phyloP scores from a whole-genome alignment of 306 rosid genomes.

The Adenanthera pavonina region DNA sequence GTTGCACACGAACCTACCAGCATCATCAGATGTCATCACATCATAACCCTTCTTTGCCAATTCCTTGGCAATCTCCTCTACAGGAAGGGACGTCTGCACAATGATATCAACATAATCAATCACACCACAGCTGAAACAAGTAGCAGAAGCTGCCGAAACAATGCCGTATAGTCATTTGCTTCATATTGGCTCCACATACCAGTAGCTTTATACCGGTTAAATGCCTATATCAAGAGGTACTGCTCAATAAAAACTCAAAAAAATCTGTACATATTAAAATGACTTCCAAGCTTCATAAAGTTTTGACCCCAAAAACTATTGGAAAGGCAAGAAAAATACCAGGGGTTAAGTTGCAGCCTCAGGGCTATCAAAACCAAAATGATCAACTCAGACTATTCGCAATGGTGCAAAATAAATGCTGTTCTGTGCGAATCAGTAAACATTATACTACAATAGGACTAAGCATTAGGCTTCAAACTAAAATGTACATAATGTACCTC shows the following conservation, averaged over 20 bases:
- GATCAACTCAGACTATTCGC: conserved; percentile 31
- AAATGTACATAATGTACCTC: conserved; percentile 62
- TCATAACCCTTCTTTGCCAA: conserved; percentile 76
- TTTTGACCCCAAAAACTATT: background rate
- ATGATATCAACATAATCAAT: conserved; percentile 23
- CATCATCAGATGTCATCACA: conserved; percentile 90
- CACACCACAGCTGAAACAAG: conserved; percentile 7
- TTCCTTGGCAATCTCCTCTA: conserved; percentile 77
- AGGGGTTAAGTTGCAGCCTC: background rate
- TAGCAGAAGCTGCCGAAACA: background rate
- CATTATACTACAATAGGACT: conserved; percentile 4
- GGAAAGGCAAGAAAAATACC: conserved; percentile 18
- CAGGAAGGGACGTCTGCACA: conserved; percentile 82
- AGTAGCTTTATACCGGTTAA: background rate
- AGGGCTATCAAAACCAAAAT: conserved; percentile 2
- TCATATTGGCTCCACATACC: conserved; percentile 15
- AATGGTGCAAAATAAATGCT: conserved; percentile 3
- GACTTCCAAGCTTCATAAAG: conserved; percentile 16
- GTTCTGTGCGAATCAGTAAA: conserved; percentile 5
- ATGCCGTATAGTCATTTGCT: conserved; percentile 16
- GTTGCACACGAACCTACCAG: conserved; percentile 97
- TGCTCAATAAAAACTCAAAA: background rate
- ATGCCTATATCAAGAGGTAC: conserved; percentile 26
- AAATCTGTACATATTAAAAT: background rate
- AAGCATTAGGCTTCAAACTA: conserved; percentile 18